Evolutionary conservation across 108 stramenopile species (phyloP).

Genomic region (Nannochloropsis salina): DNA sequence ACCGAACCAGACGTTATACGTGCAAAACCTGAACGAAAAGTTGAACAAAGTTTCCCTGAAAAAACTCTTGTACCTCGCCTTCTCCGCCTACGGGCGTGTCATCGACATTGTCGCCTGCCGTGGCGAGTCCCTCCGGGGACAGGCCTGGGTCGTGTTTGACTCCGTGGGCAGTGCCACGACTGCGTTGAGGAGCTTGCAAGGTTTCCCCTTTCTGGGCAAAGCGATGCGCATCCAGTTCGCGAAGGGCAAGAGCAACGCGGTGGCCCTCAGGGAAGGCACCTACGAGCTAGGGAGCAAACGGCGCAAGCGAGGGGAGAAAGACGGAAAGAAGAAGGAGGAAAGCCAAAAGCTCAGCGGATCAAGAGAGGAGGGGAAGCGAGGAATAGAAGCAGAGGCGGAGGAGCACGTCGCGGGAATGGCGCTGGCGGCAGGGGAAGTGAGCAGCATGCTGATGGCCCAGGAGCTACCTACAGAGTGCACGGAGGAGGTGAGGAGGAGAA

Average conservation of each 20-base stretch:
- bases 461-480: neutral
- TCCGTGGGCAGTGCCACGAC: neutral
- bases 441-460: conserved; percentile 24
- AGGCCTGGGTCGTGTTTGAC: conserved; percentile 24
- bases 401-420: neutral
- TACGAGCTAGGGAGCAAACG: neutral
- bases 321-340: neutral
- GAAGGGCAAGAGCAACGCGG: neutral
- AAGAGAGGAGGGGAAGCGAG: neutral
- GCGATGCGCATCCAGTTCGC: neutral
- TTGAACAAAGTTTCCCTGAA: neutral
- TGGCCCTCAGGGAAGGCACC: neutral
- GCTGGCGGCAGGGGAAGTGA: neutral
- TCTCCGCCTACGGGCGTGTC: conserved; percentile 9
- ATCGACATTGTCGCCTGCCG: conserved; percentile 15
- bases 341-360: too few relatives aligned
- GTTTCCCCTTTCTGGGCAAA: neutral
- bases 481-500: neutral
- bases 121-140: neutral
- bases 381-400: neutral
- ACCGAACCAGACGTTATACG: conserved; percentile 1
- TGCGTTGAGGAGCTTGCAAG: conserved; percentile 22
- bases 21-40: conserved; percentile 17
- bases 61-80: neutral
- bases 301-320: neutral